These are phyloP conservation scores for Boehmeria nivea DNA, from an alignment of 306 rosid species.

Conservation along the genomic window DNA sequence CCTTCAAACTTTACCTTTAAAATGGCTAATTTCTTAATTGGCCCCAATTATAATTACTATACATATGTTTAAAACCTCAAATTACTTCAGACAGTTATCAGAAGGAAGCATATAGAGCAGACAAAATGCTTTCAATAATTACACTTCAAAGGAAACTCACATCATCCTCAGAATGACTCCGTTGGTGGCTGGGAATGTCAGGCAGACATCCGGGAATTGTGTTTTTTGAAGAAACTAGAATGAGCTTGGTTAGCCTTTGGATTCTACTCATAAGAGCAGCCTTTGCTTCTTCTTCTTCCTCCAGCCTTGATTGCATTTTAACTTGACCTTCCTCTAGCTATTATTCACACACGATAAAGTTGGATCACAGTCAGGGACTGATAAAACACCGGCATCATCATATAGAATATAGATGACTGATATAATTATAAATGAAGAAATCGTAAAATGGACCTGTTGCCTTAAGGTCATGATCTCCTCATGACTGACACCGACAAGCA, in stretches of 20 bases:
- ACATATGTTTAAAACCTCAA: too few species aligned
- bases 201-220: conserved; percentile 74
- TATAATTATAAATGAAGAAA: background rate
- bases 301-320: conserved; percentile 96
- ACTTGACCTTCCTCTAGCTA: conserved; percentile 99
- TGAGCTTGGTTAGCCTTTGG: conserved; percentile 96
- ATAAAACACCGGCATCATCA: conserved; percentile 4
- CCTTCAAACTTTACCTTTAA: too few species aligned
- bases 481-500: conserved; percentile 77
- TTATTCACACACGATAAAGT: conserved; percentile 18
- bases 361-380: too few species aligned
- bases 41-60: too few species aligned
- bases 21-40: too few species aligned
- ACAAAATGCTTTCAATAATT: conserved; percentile 5
- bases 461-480: conserved; percentile 83
- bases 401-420: conserved; percentile 14
- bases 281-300: conserved; percentile 99
- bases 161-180: conserved; percentile 75
- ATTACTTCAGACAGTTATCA: too few species aligned
- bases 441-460: conserved; percentile 58
- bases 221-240: conserved; percentile 92
- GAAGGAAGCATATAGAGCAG: too few species aligned
- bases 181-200: conserved; percentile 75
- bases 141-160: conserved; percentile 58
- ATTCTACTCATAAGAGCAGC: conserved; percentile 99